Base-by-base conservation (phyloP, 2,329 filamentous ascomycete genomes). In the Colletotrichum sp. region DNA sequence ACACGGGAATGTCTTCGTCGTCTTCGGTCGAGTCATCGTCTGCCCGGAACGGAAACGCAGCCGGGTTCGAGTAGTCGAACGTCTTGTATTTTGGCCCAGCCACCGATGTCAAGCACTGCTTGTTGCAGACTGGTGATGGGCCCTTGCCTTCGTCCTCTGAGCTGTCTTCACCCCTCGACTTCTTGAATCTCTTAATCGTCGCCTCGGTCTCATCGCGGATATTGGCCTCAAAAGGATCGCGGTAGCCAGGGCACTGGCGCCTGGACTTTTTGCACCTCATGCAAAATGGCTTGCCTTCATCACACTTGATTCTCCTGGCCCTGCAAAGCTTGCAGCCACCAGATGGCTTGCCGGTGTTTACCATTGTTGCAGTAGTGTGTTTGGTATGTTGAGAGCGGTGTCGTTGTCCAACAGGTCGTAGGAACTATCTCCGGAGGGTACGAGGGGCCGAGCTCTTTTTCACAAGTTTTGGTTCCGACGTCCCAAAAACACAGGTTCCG, bases 301-400 rank as follows among this genome's bases (percentile, higher is more conserved):
- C 79, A 52, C 79, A 80, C 63, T 80, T 80, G 60, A 80, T 80
- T 26, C 79, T 75, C 34, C 79, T 71, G 21, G 75, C 70, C 24
- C 78, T 77, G 68, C 79, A 80, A 34, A 80, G 68, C 65, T 80
- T 80, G 75, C 79, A 80, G 34, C 79, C 79, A 24, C 77, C 75
- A 55, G 79, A 80, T 36, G 79, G 79, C 60, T 80, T 80, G 58
- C 79, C 79, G 8, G 79, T 80, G 71, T 80, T 80, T 24, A 80
- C 79, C 79, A 80, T 80, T 58, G 4, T 73, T 61, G 43, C 21
- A 18, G 21, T 28, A 30, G 30, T 34, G 13, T 21, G 18, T 4
- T 32, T 15, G 8, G n/a, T n/a, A 21, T 43, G 36, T 16, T 2
- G n/a, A 12, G 34, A n/a, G 34, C 18, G 34, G 21, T 8, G 15